Evolutionary conservation across 306 rosid genomes (phyloP), one percentile per base, ranked within the genome.

Genomic region (Arachis hypogaea): DNA sequence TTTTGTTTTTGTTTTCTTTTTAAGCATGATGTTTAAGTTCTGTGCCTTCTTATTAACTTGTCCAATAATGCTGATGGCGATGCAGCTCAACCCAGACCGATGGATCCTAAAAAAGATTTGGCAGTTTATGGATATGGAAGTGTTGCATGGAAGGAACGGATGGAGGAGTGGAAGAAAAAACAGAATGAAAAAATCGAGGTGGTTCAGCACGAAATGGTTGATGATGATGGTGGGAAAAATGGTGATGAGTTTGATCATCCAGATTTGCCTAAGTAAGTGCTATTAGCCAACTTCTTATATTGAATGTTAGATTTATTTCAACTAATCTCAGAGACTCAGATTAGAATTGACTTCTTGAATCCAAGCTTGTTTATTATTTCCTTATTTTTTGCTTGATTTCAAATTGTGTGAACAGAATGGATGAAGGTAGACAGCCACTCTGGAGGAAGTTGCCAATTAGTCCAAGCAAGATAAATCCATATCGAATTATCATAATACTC

Each of bases 341-440:
- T 9, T 2, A 3, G 41, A 59, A 59, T 59, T 30, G 16, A n/a
- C 64, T 59, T 42, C 9, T 62, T 61, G 9, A 59, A 33, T 33
- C 63, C 29, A 7, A 30, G 3, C 43, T 4, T 30, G 42, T 59
- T 16, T 5, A 58, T 1, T 41, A 41, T 41, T 41, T 41, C 7
- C 44, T 4, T 4, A 4, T 4, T 41, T 41, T 41, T 41, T 2
- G 44, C 44, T 49, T 76, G 6, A 79, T 54, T 51, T 67, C 18
- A 67, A 36, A 47, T 43, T 44, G 7, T 72, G 74, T 83, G 59
- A 52, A 66, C 79, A 93, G 97, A 87, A 93, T 90, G 97, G 98
- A 93, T 80, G 98, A 93, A 84, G 97, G 97, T 9, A 84, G 98
- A 54, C 98, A 93, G 73, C 98, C 97, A 9, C 90, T 93, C 11